Percentiles rank a stretch among this genome's conserved stretches.
These are phyloP conservation scores for Clitopilus passeckerianus DNA, from an alignment of 768 basidiomycete species.

Conservation along the genomic window DNA sequence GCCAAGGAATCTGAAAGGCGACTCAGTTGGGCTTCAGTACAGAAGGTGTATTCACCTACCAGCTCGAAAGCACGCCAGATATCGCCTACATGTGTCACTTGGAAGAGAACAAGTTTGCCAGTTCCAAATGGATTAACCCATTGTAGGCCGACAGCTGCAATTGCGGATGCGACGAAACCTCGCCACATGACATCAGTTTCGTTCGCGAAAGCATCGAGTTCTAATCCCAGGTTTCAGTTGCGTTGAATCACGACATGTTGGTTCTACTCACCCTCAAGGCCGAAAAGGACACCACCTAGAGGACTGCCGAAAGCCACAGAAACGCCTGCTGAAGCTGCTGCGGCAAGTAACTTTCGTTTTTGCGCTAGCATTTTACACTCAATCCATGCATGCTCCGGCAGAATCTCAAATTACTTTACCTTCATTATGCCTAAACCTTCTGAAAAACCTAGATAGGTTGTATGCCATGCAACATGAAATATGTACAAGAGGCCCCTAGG, in stretches of 20 bases:
- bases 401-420: conserved; percentile 28
- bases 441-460: conserved; percentile 60
- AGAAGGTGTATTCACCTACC: conserved; percentile 27
- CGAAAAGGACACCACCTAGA: conserved; percentile 81
- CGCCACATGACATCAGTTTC: conserved; percentile 79
- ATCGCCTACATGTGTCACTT: conserved; percentile 55
- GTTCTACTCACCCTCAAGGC: conserved; percentile 54
- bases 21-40: background rate
- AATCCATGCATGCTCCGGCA: too few relatives aligned
- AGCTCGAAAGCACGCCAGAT: conserved; percentile 73
- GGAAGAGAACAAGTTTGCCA: conserved; percentile 77
- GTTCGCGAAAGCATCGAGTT: conserved; percentile 63
- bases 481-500: conserved; percentile 77
- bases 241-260: background rate
- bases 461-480: conserved; percentile 81
- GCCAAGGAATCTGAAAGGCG: conserved; percentile 60
- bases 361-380: conserved; percentile 41
- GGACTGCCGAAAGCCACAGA: conserved; percentile 89
- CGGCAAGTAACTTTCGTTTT: conserved; percentile 75
- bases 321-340: conserved; percentile 82
- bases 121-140: conserved; percentile 85
- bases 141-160: conserved; percentile 82
- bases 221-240: conserved; percentile 18
- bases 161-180: conserved; percentile 85
- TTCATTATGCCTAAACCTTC: conserved; percentile 75